Evolutionary conservation across 2,329 filamentous ascomycete species (phyloP), one percentile per base, ranked within the genome.

Genomic region (Microdochium bolleyi): DNA sequence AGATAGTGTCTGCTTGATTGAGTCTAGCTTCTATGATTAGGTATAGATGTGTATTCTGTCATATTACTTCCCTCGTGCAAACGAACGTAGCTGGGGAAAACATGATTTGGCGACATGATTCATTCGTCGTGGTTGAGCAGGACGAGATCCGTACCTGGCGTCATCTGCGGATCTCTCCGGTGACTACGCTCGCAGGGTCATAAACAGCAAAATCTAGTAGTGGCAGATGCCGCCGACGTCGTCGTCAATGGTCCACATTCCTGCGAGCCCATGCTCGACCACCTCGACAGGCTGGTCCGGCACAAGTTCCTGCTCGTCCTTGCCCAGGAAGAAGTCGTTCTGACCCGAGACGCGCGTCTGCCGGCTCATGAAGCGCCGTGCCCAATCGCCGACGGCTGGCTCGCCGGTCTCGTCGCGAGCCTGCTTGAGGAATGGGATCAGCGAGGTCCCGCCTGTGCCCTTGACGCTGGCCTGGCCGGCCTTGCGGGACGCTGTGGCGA

Each of bases 391-490:
- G 37, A 97, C 85, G 1, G 92, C 90, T 1, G 91, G 90, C 68
- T 97, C 92, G 16, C 89, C 89, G 1, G 94, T 99, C 76, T 99
- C 94, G 63, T 99, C 92, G 25, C 94, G 80, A 3, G 94, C 94
- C 71, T 99, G 94, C 71, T 97, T 96, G 56, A 99, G 75, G 70
- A 99, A 99, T 0, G 92, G 89, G 53, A 99, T 96, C 53, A 99
- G 74, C 0, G 92, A 89, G 0, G 94, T 97, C 16, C 94, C 94
- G 14, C 94, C 94, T 0, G 94, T 99, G 2, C 94, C 94, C 48
- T 88, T 89, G 25, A 96, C 79, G 50, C 86, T 86, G 63, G 73
- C 72, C 56, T 76, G 72, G 49, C 73, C 71, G 16, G 67, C 64
- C 50, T 75, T 72, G 16, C 72, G 70, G 2, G 79, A 80, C 1